A percentile compares a stretch with the other conserved stretches of the same genome.
These are phyloP conservation scores for Apiospora pterosperma DNA, from an alignment of 2,329 filamentous ascomycete genomes.

Conservation along the genomic window DNA sequence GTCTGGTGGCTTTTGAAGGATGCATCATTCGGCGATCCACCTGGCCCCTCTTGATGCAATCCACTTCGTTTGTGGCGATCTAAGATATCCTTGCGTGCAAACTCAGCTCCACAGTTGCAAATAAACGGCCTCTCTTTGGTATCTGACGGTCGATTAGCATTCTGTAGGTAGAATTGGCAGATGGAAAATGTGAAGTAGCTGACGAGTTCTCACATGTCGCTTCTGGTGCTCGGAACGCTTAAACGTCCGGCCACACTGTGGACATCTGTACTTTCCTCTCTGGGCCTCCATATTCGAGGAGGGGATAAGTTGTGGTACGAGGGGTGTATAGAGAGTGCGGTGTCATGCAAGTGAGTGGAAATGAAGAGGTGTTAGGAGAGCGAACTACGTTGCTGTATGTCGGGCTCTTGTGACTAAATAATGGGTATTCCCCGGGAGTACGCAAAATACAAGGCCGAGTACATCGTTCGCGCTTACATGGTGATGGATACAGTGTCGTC, in stretches of 20 bases:
- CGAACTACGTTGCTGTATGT: no score
- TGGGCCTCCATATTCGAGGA: not conserved
- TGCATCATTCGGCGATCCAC: no score
- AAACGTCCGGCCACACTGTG: constrained; percentile 39
- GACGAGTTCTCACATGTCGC: constrained; percentile 43
- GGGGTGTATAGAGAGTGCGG: no score
- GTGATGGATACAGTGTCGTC: no score
- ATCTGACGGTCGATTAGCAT: constrained; percentile 24
- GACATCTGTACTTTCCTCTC: constrained; percentile 21
- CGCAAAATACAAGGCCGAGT: no score
- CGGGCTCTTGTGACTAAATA: no score
- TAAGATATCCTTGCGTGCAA: constrained; percentile 40
- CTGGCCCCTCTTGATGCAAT: constrained; percentile 21
- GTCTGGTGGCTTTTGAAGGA: not conserved
- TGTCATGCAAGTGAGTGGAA: no score
- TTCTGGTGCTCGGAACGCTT: constrained; percentile 43
- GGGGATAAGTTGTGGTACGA: no score
- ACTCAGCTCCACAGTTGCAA: constrained; percentile 40
- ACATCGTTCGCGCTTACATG: no score
- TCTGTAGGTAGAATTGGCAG: no score
- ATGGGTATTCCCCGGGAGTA: no score
- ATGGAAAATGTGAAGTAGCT: constrained; percentile 17
- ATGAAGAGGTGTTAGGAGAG: no score
- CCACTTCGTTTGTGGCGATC: constrained; percentile 40
- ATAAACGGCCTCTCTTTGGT: constrained; percentile 46